Percentiles rank a stretch among this genome's conserved stretches.
phyloP scores from a whole-genome alignment of 2,329 filamentous ascomycete species.

The Aspergillus fumigatus region DNA sequence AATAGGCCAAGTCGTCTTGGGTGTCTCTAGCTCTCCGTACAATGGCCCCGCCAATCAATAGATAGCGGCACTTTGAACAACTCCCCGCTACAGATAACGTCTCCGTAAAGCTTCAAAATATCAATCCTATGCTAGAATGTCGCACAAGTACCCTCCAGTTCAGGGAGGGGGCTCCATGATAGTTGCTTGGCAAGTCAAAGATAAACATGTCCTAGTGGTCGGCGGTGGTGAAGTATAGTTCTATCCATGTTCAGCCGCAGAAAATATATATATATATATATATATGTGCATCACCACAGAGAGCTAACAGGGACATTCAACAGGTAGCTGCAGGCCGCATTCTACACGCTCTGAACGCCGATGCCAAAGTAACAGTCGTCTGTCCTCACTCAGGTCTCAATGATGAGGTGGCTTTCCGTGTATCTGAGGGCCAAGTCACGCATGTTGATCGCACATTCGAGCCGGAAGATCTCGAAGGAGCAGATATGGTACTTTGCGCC shows the following conservation, averaged over 20 bases:
- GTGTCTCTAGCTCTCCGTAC: constrained; percentile 14
- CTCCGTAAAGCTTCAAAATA: not conserved
- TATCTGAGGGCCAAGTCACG: constrained; percentile 68
- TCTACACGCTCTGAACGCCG: constrained; percentile 88
- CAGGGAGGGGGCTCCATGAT: constrained; percentile 91
- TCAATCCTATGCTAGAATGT: constrained; percentile 33
- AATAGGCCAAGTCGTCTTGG: constrained; percentile 5
- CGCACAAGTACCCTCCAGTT: constrained; percentile 65
- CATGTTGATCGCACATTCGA: constrained; percentile 82
- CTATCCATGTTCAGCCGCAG: constrained; percentile 1
- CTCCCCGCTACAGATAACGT: not conserved
- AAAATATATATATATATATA: constrained; percentile 7
- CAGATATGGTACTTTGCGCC: constrained; percentile 85
- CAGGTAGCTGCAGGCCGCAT: constrained; percentile 95
- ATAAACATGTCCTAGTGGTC: constrained; percentile 85
- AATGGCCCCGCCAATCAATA: constrained; percentile 3
- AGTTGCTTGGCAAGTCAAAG: constrained; percentile 89
- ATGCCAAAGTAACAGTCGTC: constrained; percentile 82
- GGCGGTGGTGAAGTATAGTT: constrained; percentile 82
- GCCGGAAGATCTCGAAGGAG: constrained; percentile 75
- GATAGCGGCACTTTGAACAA: not conserved
- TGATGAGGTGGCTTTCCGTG: constrained; percentile 78
- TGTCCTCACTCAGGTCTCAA: constrained; percentile 77
- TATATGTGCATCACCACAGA: constrained; percentile 12
- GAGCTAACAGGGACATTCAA: constrained; percentile 19